Evolutionary conservation across 345 rosid species (phyloP).

Genomic region (Barbarea vulgaris): DNA sequence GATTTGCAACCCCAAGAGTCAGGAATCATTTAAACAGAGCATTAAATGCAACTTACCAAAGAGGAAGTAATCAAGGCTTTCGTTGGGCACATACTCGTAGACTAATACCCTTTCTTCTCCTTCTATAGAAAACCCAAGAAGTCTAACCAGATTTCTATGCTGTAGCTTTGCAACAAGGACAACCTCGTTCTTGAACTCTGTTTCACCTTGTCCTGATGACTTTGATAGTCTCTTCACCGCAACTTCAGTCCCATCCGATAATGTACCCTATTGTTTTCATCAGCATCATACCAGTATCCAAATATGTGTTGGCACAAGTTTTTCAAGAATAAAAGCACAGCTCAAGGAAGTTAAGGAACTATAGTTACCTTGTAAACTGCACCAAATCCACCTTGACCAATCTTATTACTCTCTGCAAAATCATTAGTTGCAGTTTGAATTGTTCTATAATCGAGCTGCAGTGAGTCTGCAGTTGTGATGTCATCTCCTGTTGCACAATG

Average conservation of each 20-base stretch:
- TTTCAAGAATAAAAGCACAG: background rate
- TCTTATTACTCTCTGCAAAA: slow-evolving; percentile 51
- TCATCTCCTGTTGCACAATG: slow-evolving; percentile 40
- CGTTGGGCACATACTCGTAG: slow-evolving; percentile 41
- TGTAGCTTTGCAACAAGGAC: slow-evolving; percentile 40
- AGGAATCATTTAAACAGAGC: slow-evolving; percentile 11
- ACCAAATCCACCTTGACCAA: slow-evolving; percentile 76
- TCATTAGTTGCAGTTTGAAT: slow-evolving; percentile 53
- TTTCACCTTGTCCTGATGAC: slow-evolving; percentile 39
- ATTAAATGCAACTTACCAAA: slow-evolving; percentile 25
- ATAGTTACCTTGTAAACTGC: slow-evolving; percentile 59
- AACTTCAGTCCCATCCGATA: slow-evolving; percentile 31
- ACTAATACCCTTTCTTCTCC: slow-evolving; percentile 36
- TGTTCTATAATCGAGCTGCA: slow-evolving; percentile 48
- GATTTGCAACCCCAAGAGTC: background rate
- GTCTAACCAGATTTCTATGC: slow-evolving; percentile 36
- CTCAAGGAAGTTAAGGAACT: background rate
- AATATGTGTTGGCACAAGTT: background rate
- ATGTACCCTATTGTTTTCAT: slow-evolving; percentile 11
- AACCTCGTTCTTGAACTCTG: slow-evolving; percentile 43
- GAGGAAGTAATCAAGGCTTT: slow-evolving; percentile 41
- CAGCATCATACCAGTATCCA: background rate
- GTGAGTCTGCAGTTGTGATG: slow-evolving; percentile 44
- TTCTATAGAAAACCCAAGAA: slow-evolving; percentile 34
- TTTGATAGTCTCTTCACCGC: slow-evolving; percentile 40